Conservation (phyloP, 495 filamentous ascomycete species). For the Hypoxylon lenormandii region DNA sequence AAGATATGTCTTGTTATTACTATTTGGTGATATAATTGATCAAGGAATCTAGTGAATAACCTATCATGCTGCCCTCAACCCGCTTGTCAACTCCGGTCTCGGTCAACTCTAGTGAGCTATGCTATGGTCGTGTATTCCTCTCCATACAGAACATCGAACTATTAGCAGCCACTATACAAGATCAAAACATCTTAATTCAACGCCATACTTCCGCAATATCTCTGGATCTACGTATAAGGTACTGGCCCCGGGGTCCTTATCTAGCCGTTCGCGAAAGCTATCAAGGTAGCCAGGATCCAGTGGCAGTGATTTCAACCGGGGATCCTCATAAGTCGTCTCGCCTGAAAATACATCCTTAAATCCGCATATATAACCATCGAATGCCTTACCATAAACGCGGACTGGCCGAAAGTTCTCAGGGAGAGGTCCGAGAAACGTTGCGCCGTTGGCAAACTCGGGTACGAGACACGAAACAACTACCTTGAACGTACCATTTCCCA, state of each 20-base stretch:
- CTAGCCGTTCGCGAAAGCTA: slow-evolving; percentile 4
- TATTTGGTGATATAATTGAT: no score
- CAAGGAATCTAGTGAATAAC: no score
- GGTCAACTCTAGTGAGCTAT: no score
- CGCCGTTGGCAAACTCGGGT: background rate
- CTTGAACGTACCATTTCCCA: slow-evolving; percentile 8
- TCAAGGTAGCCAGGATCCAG: slow-evolving; percentile 4
- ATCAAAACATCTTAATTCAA: slow-evolving; percentile 12
- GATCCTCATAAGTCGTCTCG: slow-evolving; percentile 15
- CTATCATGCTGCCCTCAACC: no score
- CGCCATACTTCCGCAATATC: slow-evolving; percentile 1
- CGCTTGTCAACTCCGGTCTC: no score
- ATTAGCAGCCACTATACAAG: slow-evolving; percentile 22
- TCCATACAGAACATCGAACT: no score
- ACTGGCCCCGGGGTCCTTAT: background rate
- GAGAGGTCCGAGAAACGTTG: slow-evolving; percentile 27
- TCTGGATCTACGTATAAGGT: slow-evolving; percentile 6
- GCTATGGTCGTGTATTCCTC: no score
- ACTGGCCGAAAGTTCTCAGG: slow-evolving; percentile 6
- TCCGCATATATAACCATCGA: background rate
- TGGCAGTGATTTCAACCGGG: slow-evolving; percentile 17
- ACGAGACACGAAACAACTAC: slow-evolving; percentile 26
- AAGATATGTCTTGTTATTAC: no score
- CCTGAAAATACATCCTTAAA: slow-evolving; percentile 12
- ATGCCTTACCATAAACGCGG: background rate